Evolutionary conservation across 2,329 filamentous ascomycete species (phyloP).

Genomic region (Aspergillus thermomutatus): DNA sequence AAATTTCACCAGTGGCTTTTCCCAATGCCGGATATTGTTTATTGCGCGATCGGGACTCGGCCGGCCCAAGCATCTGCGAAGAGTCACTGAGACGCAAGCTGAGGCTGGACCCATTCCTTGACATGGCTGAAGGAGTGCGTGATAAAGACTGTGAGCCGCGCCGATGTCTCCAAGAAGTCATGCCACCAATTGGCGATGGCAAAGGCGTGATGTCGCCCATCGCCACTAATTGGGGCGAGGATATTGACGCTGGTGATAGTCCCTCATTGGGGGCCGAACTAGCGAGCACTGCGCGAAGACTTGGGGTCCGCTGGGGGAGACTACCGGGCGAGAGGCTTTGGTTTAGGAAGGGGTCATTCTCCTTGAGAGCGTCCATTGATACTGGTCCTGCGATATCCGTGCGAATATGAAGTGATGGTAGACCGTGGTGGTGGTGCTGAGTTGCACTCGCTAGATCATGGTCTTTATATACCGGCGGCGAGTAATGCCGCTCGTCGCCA

Average conservation of each 20-base stretch:
- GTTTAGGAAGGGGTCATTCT: constrained; percentile 35
- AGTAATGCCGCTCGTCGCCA: constrained; percentile 7
- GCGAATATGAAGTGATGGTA: constrained; percentile 34
- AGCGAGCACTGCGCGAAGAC: constrained; percentile 39
- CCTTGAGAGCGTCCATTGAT: constrained; percentile 27
- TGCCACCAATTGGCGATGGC: constrained; percentile 63
- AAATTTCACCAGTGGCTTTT: constrained; percentile 24
- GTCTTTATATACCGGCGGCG: constrained; percentile 7
- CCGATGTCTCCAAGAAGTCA: constrained; percentile 45
- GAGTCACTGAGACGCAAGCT: constrained; percentile 36
- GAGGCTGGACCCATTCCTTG: constrained; percentile 35
- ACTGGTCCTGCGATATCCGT: constrained; percentile 29
- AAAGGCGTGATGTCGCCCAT: constrained; percentile 77
- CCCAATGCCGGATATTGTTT: constrained; percentile 43
- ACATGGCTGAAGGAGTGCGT: constrained; percentile 40
- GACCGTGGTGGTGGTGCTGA: constrained; percentile 7
- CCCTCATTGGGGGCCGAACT: constrained; percentile 39
- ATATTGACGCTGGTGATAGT: constrained; percentile 63
- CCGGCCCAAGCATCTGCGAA: constrained; percentile 29
- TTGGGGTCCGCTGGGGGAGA: constrained; percentile 43
- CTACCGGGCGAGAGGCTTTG: constrained; percentile 42
- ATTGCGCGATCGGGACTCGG: constrained; percentile 28
- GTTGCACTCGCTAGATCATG: constrained; percentile 6
- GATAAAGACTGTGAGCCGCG: constrained; percentile 49
- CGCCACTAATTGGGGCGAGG: constrained; percentile 70